Percentiles rank a stretch among this genome's conserved stretches.
These are phyloP conservation scores for Syzygium jambos DNA, from an alignment of 345 rosid genomes.

Conservation along the genomic window DNA sequence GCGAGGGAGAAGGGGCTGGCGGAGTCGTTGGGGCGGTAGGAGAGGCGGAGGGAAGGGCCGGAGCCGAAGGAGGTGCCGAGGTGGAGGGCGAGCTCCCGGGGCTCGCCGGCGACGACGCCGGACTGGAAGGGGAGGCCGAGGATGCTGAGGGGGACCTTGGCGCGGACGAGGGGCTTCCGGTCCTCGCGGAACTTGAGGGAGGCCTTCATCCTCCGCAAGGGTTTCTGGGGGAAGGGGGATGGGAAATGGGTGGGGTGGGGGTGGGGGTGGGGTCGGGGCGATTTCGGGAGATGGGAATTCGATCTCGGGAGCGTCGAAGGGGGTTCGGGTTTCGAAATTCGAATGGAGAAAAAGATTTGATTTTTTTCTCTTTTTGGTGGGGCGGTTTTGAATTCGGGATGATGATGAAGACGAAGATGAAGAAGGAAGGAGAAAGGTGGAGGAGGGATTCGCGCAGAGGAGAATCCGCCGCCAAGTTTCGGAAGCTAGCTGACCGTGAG, in stretches of 20 bases:
- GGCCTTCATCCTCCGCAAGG: conserved; percentile 51
- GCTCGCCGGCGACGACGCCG: conserved; percentile 80
- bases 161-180: conserved; percentile 68
- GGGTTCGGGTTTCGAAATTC: not conserved
- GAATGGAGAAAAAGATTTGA: not conserved
- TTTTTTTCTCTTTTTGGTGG: not conserved
- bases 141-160: conserved; percentile 72
- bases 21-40: conserved; percentile 90
- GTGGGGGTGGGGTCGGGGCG: not conserved
- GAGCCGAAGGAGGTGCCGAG: conserved; percentile 79
- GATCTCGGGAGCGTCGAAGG: not conserved
- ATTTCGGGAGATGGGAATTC: not conserved
- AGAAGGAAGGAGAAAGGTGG: too few relatives aligned
- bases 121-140: conserved; percentile 87
- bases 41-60: conserved; percentile 69
- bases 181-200: conserved; percentile 92
- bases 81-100: conserved; percentile 70
- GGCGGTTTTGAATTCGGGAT: not conserved
- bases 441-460: not conserved
- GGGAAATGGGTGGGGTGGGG: not conserved
- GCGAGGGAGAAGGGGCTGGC: conserved; percentile 81
- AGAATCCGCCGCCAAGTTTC: not conserved
- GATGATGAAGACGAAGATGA: not conserved
- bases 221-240: not conserved
- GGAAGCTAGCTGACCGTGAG: not conserved